A percentile compares a stretch with the other conserved stretches of the same genome.
phyloP scores from a whole-genome alignment of 2,329 filamentous ascomycete genomes.

The Neofusicoccum laricinum region DNA sequence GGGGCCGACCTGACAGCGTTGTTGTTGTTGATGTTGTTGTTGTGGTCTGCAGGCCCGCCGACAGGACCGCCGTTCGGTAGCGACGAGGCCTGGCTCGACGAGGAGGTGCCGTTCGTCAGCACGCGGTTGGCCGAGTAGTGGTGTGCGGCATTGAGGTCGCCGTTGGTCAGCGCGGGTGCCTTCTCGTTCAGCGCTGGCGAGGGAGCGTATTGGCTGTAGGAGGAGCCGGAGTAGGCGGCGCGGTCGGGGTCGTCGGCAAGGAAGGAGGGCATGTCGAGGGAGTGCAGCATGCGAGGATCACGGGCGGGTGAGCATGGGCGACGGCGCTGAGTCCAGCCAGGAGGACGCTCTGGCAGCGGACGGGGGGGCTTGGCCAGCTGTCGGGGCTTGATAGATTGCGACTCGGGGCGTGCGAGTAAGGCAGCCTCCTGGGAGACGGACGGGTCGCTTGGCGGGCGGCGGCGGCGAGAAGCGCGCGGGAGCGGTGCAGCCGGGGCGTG shows the following conservation, averaged over 20 bases:
- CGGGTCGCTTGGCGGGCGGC: background rate
- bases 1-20: conserved; percentile 23
- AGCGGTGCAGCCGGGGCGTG: background rate
- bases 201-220: conserved; percentile 3
- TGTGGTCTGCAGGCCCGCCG: conserved; percentile 22
- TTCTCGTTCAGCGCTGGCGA: conserved; percentile 22
- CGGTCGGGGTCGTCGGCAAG: conserved; percentile 45
- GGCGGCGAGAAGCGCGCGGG: background rate
- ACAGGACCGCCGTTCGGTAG: conserved; percentile 28
- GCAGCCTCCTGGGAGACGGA: background rate
- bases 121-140: conserved; percentile 30
- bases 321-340: background rate
- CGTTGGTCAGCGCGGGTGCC: conserved; percentile 30
- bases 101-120: conserved; percentile 29
- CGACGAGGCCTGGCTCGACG: conserved; percentile 36
- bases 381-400: conserved; percentile 13
- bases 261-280: conserved; percentile 51
- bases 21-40: conserved; percentile 26
- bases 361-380: conserved; percentile 11
- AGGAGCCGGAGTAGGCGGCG: conserved; percentile 25
- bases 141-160: conserved; percentile 20
- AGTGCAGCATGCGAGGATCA: conserved; percentile 31
- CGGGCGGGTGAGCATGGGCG: conserved; percentile 21
- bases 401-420: background rate
- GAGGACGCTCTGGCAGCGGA: conserved; percentile 13